A percentile compares a stretch with the other conserved stretches of the same genome.
Conservation (phyloP, 805 yeast species). For the Hanseniaspora valbyensis region DNA sequence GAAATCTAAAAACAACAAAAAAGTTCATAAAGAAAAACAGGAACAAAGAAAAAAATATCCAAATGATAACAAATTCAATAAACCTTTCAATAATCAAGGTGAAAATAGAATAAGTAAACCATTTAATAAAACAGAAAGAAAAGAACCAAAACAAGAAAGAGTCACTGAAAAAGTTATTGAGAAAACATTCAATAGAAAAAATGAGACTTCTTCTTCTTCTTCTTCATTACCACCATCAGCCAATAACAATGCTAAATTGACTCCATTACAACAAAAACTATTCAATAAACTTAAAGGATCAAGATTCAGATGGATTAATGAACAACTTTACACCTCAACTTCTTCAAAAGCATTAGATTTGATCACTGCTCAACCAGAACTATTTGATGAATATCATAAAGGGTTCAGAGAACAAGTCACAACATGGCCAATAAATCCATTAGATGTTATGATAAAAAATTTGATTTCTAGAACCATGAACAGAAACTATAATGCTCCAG, state of each 20-base stretch:
- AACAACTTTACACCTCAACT: conserved; percentile 79
- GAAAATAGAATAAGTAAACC: not conserved
- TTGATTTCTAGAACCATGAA: conserved; percentile 43
- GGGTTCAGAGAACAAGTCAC: conserved; percentile 94
- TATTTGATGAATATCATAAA: conserved; percentile 88
- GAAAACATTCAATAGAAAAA: not conserved
- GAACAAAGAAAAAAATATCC: not conserved
- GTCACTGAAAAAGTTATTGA: not conserved
- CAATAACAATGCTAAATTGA: conserved; percentile 45
- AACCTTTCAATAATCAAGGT: not conserved
- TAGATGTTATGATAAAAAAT: conserved; percentile 72
- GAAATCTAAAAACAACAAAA: conserved; percentile 11
- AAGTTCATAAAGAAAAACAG: conserved; percentile 8
- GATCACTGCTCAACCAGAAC: conserved; percentile 67
- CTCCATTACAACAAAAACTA: conserved; percentile 91
- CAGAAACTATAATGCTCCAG: conserved; percentile 83
- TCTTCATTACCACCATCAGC: not conserved
- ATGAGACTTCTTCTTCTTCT: too few species aligned
- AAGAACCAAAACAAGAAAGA: not conserved
- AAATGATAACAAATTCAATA: not conserved
- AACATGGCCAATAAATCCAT: conserved; percentile 98
- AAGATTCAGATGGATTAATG: conserved; percentile 95
- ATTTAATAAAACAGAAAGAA: not conserved
- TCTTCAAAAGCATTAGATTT: conserved; percentile 67
- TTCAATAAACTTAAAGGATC: conserved; percentile 90